These are phyloP conservation scores for Sporothrix globosa DNA, from an alignment of 2,329 filamentous ascomycete genomes.

Conservation along the genomic window DNA sequence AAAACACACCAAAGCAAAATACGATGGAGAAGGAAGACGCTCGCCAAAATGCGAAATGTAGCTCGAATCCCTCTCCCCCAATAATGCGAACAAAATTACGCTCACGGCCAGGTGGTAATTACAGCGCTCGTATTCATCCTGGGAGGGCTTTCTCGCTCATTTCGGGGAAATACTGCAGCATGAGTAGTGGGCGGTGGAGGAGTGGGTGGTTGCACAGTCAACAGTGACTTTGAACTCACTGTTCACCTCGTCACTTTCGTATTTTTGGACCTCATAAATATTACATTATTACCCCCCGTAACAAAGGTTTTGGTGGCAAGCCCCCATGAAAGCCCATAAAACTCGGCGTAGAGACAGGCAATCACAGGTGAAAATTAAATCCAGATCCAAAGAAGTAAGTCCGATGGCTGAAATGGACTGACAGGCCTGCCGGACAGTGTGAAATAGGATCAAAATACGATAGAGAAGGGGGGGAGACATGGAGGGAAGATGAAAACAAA, in stretches of 20 bases:
- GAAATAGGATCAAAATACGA: conserved; percentile 2
- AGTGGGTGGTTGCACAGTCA: conserved; percentile 4
- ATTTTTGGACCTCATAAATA: neutral
- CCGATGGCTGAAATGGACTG: neutral
- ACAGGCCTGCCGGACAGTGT: neutral
- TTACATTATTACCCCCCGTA: neutral
- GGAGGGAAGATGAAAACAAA: conserved; percentile 10
- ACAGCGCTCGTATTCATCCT: conserved; percentile 27
- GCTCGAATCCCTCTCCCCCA: neutral
- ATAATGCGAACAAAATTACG: conserved; percentile 10
- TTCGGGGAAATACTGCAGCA: conserved; percentile 30
- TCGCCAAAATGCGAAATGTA: neutral
- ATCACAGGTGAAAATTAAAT: conserved; percentile 21
- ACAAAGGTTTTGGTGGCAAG: neutral
- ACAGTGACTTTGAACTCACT: too few species aligned
- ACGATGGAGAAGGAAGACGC: neutral
- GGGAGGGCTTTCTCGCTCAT: conserved; percentile 27
- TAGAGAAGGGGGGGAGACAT: too few species aligned
- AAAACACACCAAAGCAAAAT: neutral
- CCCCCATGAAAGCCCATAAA: neutral
- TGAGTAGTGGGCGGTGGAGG: neutral
- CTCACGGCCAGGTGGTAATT: conserved; percentile 4
- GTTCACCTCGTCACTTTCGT: neutral
- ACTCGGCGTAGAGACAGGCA: conserved; percentile 1
- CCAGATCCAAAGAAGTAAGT: conserved; percentile 1